Conservation (phyloP, 1,284 basidiomycete genomes). For the Rhodotorula sp. region DNA sequence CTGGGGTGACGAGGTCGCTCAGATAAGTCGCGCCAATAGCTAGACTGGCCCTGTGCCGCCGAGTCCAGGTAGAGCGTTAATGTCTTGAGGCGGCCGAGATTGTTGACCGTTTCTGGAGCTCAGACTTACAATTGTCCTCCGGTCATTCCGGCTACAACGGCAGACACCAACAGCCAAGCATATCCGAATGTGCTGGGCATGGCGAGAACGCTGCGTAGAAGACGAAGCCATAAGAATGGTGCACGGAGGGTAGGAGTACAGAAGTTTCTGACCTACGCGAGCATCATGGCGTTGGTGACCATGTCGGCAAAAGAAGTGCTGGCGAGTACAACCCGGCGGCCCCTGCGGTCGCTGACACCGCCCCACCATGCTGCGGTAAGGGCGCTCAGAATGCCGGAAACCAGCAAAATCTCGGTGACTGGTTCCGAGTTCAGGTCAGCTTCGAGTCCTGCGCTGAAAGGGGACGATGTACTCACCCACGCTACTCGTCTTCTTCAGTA, state of each 20-base stretch:
- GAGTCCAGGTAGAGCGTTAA: not conserved
- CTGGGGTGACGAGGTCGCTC: slow-evolving; percentile 19
- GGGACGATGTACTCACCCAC: slow-evolving; percentile 2
- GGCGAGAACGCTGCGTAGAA: slow-evolving; percentile 3
- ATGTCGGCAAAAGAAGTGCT: slow-evolving; percentile 10
- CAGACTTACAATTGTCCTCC: slow-evolving; percentile 19
- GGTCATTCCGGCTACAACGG: slow-evolving; percentile 16
- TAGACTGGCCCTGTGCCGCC: slow-evolving; percentile 6
- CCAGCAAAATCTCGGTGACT: slow-evolving; percentile 23
- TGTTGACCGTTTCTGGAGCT: fast-evolving
- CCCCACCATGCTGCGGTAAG: slow-evolving; percentile 27
- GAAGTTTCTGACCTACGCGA: slow-evolving; percentile 7
- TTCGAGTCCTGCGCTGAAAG: too few species aligned
- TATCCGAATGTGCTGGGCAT: slow-evolving; percentile 17
- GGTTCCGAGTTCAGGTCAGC: not conserved
- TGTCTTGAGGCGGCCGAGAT: not conserved
- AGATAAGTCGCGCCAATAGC: slow-evolving; percentile 26
- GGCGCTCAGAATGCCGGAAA: slow-evolving; percentile 15
- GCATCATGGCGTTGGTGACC: slow-evolving; percentile 3
- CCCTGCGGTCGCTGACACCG: slow-evolving; percentile 11
- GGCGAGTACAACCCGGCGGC: slow-evolving; percentile 21
- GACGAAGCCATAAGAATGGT: not conserved
- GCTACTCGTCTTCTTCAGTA: slow-evolving; percentile 11
- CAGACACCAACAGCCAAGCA: slow-evolving; percentile 5
- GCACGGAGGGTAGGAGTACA: not conserved